Evolutionary conservation across 352 stramenopile genomes (phyloP), one percentile per base, ranked within the genome.

Genomic region (Pythium guiyangense): DNA sequence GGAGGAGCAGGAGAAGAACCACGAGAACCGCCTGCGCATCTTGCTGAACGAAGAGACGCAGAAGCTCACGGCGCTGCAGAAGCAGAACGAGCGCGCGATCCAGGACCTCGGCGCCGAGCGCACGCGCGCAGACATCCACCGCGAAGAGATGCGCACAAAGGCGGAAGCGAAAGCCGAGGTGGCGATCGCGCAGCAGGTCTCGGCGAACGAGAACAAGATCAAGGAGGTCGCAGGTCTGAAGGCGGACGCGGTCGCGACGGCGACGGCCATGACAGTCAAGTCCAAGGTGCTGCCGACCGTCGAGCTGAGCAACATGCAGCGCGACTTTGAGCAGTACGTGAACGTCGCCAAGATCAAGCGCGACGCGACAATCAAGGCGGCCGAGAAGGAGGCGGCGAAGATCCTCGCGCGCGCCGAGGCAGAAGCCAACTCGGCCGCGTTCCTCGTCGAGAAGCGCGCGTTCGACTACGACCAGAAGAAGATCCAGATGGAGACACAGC

Each of bases 91-190:
- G n/a, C n/a, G n/a, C n/a, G n/a, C n/a, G n/a, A n/a, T n/a, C n/a
- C n/a, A n/a, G n/a, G n/a, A n/a, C n/a, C n/a, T n/a, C n/a, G n/a
- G n/a, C n/a, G n/a, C n/a, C n/a, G n/a, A n/a, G n/a, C n/a, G n/a
- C n/a, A n/a, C n/a, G n/a, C n/a, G n/a, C n/a, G n/a, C n/a, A n/a
- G n/a, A n/a, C n/a, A n/a, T n/a, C n/a, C n/a, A n/a, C n/a, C n/a
- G n/a, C n/a, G n/a, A n/a, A n/a, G n/a, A n/a, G 64, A 79, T 90
- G 71, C 73, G 80, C 14, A 90, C 84, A 26, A 78, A 77, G 6
- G 77, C 83, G 0, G 73, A 90, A 20, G 82, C 77, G 27, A 95
- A 92, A 48, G 71, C 84, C 1, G 69, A 93, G 46, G 85, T 95
- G 2, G 61, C 69, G 45, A 74, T 92, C 55, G 86, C 84, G 4